Evolutionary conservation across 2,329 filamentous ascomycete species (phyloP), one percentile per base, ranked within the genome.

Genomic region (Calycina herbarum): DNA sequence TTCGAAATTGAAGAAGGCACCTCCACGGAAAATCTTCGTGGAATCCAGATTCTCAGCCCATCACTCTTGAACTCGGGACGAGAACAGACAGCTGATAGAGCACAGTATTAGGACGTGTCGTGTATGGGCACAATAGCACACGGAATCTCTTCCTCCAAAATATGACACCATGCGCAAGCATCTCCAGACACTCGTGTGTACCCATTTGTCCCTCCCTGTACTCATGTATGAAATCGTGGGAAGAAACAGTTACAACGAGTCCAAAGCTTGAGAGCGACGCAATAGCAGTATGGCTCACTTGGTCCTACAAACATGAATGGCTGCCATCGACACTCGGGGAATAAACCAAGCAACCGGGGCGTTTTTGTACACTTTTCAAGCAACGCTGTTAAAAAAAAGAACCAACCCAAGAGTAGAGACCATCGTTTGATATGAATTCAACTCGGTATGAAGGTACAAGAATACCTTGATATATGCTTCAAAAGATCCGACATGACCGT

Each of bases 51-150:
- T 51, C 20, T 11, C 15, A 51, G 24, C n/a, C 45, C 1, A 51
- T 11, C n/a, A 11, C 10, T 51, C 11, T 51, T n/a, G 11, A 10
- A 24, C 5, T 24, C 20, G 45, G 45, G 45, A 51, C n/a, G 7
- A 51, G n/a, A 51, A 51, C n/a, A 51, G 45, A 51, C 45, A 51
- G 45, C 45, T 27, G 45, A 51, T 27, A 24, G n/a, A 38, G 20
- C n/a, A 51, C n/a, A 51, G 6, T 2, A 51, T 27, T 51, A 13
- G 35, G 35, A 38, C 3, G 10, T 38, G 35, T 13, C 35, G 35
- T 38, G 35, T 38, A 38, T 11, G 35, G 35, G 35, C 35, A 38
- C 35, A 13, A 13, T 13, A 38, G 10, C 35, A 38, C 45, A 24
- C 45, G n/a, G n/a, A 51, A 20, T 11, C 20, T 10, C 20, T n/a